phyloP scores from a whole-genome alignment of 768 basidiomycete genomes.

The Pulveroboletus frians region DNA sequence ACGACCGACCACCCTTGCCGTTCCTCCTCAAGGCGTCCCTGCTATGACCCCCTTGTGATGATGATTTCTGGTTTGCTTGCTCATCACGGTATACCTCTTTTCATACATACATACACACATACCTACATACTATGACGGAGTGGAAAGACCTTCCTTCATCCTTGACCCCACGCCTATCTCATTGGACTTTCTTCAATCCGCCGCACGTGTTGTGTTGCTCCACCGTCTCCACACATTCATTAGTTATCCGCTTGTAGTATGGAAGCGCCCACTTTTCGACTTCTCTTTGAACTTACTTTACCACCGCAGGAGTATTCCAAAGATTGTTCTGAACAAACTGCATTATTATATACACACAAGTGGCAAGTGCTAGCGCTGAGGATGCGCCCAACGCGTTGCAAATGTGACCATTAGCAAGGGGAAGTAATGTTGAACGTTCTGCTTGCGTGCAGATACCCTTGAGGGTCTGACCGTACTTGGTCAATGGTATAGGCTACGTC shows the following conservation, averaged over 20 bases:
- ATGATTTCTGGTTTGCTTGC: conserved; percentile 8
- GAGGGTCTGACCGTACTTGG: conserved; percentile 49
- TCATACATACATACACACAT: conserved; percentile 8
- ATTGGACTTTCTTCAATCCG: conserved; percentile 12
- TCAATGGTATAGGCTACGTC: conserved; percentile 49
- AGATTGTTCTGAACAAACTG: conserved; percentile 9
- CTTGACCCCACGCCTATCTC: conserved; percentile 15
- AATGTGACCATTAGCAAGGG: background rate
- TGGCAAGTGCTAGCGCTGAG: conserved; percentile 4
- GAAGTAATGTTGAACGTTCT: conserved; percentile 12
- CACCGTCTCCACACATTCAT: conserved; percentile 16
- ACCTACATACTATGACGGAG: conserved; percentile 19
- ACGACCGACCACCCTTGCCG: conserved; percentile 11
- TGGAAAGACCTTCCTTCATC: conserved; percentile 17
- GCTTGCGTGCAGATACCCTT: conserved; percentile 27
- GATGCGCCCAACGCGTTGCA: background rate
- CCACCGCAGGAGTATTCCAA: conserved; percentile 16
- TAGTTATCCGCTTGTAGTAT: conserved; percentile 24
- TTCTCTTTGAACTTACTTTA: conserved; percentile 20
- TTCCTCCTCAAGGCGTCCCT: conserved; percentile 1
- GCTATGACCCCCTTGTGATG: conserved; percentile 11
- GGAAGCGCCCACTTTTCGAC: conserved; percentile 15
- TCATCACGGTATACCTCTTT: conserved; percentile 22
- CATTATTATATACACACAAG: conserved; percentile 15
- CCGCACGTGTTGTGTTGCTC: conserved; percentile 6